These are phyloP conservation scores for Quercus berberidifolia DNA, from an alignment of 306 rosid species.

Conservation along the genomic window DNA sequence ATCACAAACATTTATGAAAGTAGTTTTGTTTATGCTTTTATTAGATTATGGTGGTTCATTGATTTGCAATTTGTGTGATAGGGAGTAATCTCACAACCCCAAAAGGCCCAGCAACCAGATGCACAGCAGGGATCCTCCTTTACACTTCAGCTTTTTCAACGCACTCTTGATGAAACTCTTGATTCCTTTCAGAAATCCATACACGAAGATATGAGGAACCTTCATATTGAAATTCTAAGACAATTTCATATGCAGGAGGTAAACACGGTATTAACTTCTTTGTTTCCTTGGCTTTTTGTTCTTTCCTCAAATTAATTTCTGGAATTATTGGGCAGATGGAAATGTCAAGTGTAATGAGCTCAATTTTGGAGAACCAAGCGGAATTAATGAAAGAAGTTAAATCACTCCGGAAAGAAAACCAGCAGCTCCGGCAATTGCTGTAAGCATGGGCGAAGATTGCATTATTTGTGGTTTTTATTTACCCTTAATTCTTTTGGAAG, in stretches of 20 bases:
- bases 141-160: conserved; percentile 90
- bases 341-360: conserved; percentile 53
- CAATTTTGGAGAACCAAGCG: conserved; percentile 81
- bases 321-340: conserved; percentile 51
- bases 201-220: conserved; percentile 89
- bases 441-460: conserved; percentile 35
- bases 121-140: conserved; percentile 77
- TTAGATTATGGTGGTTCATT: conserved; percentile 6
- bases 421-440: conserved; percentile 85
- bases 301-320: conserved; percentile 11
- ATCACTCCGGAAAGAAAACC: conserved; percentile 82
- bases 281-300: not conserved
- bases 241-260: conserved; percentile 99
- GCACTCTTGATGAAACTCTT: conserved; percentile 81
- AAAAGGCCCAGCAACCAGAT: conserved; percentile 60
- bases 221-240: conserved; percentile 88
- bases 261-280: conserved; percentile 13
- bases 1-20: not conserved
- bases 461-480: conserved; percentile 7
- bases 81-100: conserved; percentile 64
- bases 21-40: conserved; percentile 12
- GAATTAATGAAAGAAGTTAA: conserved; percentile 83
- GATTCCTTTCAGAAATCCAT: conserved; percentile 86
- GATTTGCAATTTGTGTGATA: conserved; percentile 29
- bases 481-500: not conserved